Evolutionary conservation across 2,329 filamentous ascomycete genomes (phyloP), one percentile per base, ranked within the genome.

Genomic region (Stagonosporopsis tanaceti): DNA sequence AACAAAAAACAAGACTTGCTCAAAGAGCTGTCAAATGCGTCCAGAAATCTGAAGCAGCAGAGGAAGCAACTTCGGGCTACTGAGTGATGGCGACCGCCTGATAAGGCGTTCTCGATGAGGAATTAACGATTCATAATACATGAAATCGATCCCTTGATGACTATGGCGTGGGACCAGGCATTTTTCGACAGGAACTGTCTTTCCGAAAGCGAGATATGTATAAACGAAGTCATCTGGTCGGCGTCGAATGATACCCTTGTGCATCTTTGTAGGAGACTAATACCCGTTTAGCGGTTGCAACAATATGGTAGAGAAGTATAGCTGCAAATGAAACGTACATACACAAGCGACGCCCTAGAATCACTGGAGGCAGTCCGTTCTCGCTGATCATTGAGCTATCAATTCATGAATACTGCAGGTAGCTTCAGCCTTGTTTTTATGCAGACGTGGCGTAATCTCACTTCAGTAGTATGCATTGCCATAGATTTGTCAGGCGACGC

Each of bases 1-100:
- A 53, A 59, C 50, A 71, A 69, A 55, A 74, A 70, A 50, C 52
- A 57, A 32, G 52, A 17, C 4, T 46, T 74, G 30, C 57, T 50
- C 34, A 53, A 60, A 11, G 69, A 66, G 37, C 30, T 69, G 17
- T 57, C 65, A n/a, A 32, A 17, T 20, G 53, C 60, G 8, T 54
- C 51, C 7, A 57, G 57, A 38, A 45, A 46, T 2, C 39, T 67
- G 30, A 58, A 50, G 9, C 48, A 53, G 14, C 55, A 64, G 11
- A 58, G 62, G 42, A 56, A 35, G 25, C 57, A 52, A 6, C 35
- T 63, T 3, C 46, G 28, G 15, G 32, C 8, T 15, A 2, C 28
- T 7, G 30, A 39, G 5, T 59, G 35, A 54, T 12, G 15, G 24
- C 20, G 11, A 22, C 12, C 2, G 48, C 39, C 15, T 28, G 6